Base-by-base conservation (phyloP, 2,329 filamentous ascomycete genomes). In the Penicillium sp. region DNA sequence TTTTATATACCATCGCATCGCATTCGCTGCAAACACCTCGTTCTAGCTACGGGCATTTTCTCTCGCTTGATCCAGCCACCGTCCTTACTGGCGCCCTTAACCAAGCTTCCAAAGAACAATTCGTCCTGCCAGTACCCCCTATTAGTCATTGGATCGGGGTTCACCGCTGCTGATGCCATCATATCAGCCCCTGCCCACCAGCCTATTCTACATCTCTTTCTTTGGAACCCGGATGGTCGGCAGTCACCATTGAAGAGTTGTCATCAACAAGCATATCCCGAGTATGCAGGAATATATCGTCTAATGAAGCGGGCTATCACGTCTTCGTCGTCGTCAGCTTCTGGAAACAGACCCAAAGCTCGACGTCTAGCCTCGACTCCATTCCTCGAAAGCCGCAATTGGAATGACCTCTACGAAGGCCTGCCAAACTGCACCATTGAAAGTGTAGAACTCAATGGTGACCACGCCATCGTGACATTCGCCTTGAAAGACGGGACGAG, bases 141-240 rank as follows among this genome's bases (percentile, higher is more conserved):
- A 1, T 73, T 86, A 3, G 78, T 85, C 5, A 74, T 86, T 49
- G 83, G 83, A 5, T 85, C 83, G 8, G 83, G 83, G 0, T 86
- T 85, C 66, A 83, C 82, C 2, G 83, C 83, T 2, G 83, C 83
- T 24, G 83, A 86, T 68, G 73, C 81, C 3, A 84, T 85, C 50
- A 79, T 84, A 40, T 83, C 81, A 5, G 74, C 79, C 20, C 71
- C 77, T 26, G 66, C 72, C 14, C 63, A 70, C n/a, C 79, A 79
- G 47, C 80, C 75, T 53, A 78, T 86, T 45, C 68, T 85, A n/a
- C 83, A 86, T 62, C 66, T 84, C 52, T 86, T 79, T 66, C 81
- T 81, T 65, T 86, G 83, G 83, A 74, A 77, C n/a, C 80, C 82
- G 0, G 74, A 82, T 8, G 74, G 71, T 5, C 74, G 76, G 18